phyloP scores from a whole-genome alignment of 148 eudicot species.

The Cornus suecica region DNA sequence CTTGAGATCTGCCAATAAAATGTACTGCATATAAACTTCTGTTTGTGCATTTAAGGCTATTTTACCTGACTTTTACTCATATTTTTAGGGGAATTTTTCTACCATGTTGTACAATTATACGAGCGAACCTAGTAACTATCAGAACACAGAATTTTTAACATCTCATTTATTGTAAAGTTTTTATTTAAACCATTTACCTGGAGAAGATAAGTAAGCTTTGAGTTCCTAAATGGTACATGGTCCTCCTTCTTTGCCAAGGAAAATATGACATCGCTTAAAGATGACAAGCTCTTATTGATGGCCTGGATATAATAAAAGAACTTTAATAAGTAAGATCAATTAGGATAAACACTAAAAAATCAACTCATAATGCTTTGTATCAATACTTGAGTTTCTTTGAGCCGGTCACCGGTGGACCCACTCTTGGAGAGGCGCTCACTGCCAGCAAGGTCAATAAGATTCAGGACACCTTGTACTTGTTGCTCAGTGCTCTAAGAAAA shows the following conservation, averaged over 20 bases:
- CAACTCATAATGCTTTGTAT: not conserved
- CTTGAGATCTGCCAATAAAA: not conserved
- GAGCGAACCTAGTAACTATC: not conserved
- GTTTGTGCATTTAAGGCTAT: too few relatives aligned
- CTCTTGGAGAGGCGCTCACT: conserved; percentile 99
- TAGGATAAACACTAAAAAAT: not conserved
- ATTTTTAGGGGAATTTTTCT: not conserved
- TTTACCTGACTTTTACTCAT: too few relatives aligned
- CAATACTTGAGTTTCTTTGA: conserved; percentile 92
- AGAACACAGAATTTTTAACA: not conserved
- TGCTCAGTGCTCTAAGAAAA: conserved; percentile 76
- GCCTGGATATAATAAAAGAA: conserved; percentile 41
- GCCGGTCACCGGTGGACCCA: conserved; percentile 88
- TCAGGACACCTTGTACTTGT: conserved; percentile 91
- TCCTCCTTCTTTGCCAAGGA: conserved; percentile 91
- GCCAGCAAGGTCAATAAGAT: conserved; percentile 97
- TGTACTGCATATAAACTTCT: not conserved
- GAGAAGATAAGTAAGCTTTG: conserved; percentile 93
- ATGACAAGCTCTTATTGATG: conserved; percentile 90
- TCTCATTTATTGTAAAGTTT: not conserved
- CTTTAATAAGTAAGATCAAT: not conserved
- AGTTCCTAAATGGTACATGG: conserved; percentile 89
- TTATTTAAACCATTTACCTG: conserved; percentile 51
- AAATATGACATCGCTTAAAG: conserved; percentile 86
- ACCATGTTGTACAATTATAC: not conserved